Evolutionary conservation across 2,329 filamentous ascomycete species (phyloP).

Genomic region (Thelonectria blattea): DNA sequence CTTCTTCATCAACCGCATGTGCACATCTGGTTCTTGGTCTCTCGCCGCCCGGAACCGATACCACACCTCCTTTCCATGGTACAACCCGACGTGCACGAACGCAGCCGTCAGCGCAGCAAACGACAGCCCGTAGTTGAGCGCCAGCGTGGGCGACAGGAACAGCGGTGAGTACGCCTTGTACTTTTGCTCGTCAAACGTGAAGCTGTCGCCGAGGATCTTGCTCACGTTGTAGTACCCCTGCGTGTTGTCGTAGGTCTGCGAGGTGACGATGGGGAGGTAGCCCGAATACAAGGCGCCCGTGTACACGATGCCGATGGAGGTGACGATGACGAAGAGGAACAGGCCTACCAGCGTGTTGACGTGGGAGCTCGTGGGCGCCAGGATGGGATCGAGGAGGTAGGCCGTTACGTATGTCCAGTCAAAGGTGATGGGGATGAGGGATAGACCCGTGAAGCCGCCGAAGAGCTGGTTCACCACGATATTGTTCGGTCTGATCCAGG

Average conservation of each 20-base stretch:
- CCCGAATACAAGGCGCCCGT: constrained; percentile 53
- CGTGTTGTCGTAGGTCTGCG: constrained; percentile 63
- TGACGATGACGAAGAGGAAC: constrained; percentile 49
- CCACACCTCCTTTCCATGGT: constrained; percentile 51
- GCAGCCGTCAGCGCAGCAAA: constrained; percentile 56
- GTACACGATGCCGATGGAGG: constrained; percentile 55
- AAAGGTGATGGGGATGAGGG: constrained; percentile 61
- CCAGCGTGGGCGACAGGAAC: constrained; percentile 56
- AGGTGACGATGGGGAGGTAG: constrained; percentile 61
- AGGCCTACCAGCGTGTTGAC: constrained; percentile 54
- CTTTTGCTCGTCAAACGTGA: constrained; percentile 54
- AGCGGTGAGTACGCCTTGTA: constrained; percentile 61
- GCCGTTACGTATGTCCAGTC: constrained; percentile 50
- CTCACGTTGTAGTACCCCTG: constrained; percentile 56
- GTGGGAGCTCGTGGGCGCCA: constrained; percentile 50
- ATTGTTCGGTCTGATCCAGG: constrained; percentile 61
- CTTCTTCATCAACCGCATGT: constrained; percentile 42
- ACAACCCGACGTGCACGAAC: constrained; percentile 45
- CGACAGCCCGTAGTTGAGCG: constrained; percentile 47
- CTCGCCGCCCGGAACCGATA: constrained; percentile 52
- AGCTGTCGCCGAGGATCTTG: constrained; percentile 54
- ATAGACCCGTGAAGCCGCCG: constrained; percentile 59
- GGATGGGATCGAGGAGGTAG: constrained; percentile 50
- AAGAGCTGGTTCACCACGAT: constrained; percentile 62
- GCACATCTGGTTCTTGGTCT: constrained; percentile 48